Evolutionary conservation across 352 stramenopile species (phyloP), one percentile per base, ranked within the genome.

Genomic region (Phytophthora ramorum): DNA sequence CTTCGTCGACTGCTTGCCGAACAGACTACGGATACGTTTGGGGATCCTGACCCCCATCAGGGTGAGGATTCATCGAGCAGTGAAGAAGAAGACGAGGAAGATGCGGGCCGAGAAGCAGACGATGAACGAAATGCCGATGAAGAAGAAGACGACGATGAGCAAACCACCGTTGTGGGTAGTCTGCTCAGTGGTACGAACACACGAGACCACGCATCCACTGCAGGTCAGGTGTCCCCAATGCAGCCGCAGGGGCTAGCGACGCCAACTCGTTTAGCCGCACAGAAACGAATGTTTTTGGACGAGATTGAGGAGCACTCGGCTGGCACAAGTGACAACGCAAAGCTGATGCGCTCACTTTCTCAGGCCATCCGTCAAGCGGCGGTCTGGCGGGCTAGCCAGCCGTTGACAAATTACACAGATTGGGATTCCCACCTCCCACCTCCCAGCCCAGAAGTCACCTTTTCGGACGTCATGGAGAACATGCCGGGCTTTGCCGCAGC

Each of bases 81-180:
- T 62, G 86, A 94, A 67, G 84, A 92, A 48, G 84, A 93, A 9
- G 75, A 77, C 6, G 72, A 80, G 4, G 68, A 82, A 60, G 81
- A 90, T 40, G 69, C 75, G 5, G 81, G 83, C 14, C 75, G 66
- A 13, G 63, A 76, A 40, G 71, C 78, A 50, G 73, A 73, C 34
- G 61, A 86, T 45, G 83, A 91, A 41, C 40, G 71, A 13, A 83
- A 82, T 49, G 75, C 37, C 22, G 81, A 90, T 22, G 84, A 91
- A 41, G 81, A 91, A 41, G 81, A 91, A 16, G 83, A 92, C 48
- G 84, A 91, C 35, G 84, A 93, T 45, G 87, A 93, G 43, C 76
- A 92, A 41, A 94, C 87, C 1, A 96, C 85, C 0, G 55, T 94
- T 6, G 84, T 96, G 8, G 87, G 87, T 1, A 94, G 85, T 69